A percentile compares a stretch with the other conserved stretches of the same genome.
Evolutionary conservation across 2,329 filamentous ascomycete genomes (phyloP).

Genomic region (Claviceps humidiphila): DNA sequence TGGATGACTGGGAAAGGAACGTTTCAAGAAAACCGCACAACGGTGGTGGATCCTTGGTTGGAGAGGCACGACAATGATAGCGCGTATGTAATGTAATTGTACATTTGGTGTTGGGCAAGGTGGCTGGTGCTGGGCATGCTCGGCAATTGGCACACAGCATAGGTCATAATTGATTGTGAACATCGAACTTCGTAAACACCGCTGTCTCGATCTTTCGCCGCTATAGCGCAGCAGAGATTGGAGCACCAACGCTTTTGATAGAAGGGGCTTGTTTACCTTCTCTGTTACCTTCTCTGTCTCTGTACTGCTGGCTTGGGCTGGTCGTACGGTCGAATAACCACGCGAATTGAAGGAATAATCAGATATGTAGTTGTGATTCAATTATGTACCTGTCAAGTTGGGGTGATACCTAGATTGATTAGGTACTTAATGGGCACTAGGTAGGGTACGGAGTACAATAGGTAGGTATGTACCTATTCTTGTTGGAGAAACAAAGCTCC

Average conservation of each 20-base stretch:
- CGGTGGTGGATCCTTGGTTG: constrained; percentile 17
- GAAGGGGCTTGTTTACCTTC: too few relatives aligned
- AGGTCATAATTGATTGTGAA: too few relatives aligned
- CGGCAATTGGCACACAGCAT: background rate
- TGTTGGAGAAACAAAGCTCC: background rate
- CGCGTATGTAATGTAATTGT: background rate
- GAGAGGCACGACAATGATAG: constrained; percentile 16
- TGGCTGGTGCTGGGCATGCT: background rate
- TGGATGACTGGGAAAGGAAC: constrained; percentile 55
- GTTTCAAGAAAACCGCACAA: constrained; percentile 43
- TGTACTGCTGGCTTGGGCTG: background rate
- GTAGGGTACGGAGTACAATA: too few relatives aligned
- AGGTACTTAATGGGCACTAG: background rate
- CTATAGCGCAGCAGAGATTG: too few relatives aligned
- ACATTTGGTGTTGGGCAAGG: background rate
- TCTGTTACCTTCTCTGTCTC: too few relatives aligned
- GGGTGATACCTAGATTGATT: too few relatives aligned
- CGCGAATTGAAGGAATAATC: background rate
- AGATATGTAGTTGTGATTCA: too few relatives aligned
- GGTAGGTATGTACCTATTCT: background rate
- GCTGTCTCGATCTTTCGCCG: too few relatives aligned
- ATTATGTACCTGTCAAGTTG: too few relatives aligned
- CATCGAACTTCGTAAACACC: too few relatives aligned
- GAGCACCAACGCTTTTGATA: background rate
- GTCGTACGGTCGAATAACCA: background rate